phyloP scores from a whole-genome alignment of 805 yeast species.

The Candida boleticola region DNA sequence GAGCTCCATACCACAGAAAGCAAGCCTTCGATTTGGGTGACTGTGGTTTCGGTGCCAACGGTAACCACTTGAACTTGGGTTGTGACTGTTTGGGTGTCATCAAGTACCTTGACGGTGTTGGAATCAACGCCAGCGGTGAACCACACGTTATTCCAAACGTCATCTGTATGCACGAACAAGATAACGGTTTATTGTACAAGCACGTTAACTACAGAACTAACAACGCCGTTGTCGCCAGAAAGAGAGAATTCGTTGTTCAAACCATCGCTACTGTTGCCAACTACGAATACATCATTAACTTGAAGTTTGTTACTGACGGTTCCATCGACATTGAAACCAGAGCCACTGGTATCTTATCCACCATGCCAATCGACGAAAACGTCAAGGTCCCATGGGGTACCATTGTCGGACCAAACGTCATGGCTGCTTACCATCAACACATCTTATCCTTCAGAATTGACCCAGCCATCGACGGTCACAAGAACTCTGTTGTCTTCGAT shows the following conservation, averaged over 20 bases:
- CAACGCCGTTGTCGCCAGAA: slow-evolving; percentile 69
- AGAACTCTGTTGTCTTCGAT: slow-evolving; percentile 69
- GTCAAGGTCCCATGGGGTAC: slow-evolving; percentile 72
- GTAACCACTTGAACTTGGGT: slow-evolving; percentile 66
- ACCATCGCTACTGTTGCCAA: slow-evolving; percentile 83
- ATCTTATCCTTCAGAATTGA: slow-evolving; percentile 76
- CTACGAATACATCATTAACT: slow-evolving; percentile 74
- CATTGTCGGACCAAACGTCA: slow-evolving; percentile 72
- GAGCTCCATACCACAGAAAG: slow-evolving; percentile 77
- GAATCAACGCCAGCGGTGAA: slow-evolving; percentile 57
- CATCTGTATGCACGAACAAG: slow-evolving; percentile 79
- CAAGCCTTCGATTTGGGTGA: slow-evolving; percentile 87
- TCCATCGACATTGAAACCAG: slow-evolving; percentile 74
- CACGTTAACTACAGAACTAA: slow-evolving; percentile 78
- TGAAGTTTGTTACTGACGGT: slow-evolving; percentile 75
- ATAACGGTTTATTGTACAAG: slow-evolving; percentile 72
- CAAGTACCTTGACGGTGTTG: slow-evolving; percentile 65
- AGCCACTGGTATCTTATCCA: slow-evolving; percentile 84
- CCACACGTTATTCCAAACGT: slow-evolving; percentile 65
- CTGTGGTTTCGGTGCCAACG: slow-evolving; percentile 75
- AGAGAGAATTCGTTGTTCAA: slow-evolving; percentile 76
- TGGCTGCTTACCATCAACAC: slow-evolving; percentile 86
- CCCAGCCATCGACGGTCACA: slow-evolving; percentile 79
- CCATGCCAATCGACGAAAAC: slow-evolving; percentile 76
- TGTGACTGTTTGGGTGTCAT: slow-evolving; percentile 83